Percentiles rank a stretch among this genome's conserved stretches.
Conservation (phyloP, 768 basidiomycete species). For the Boletus eberwhitei region DNA sequence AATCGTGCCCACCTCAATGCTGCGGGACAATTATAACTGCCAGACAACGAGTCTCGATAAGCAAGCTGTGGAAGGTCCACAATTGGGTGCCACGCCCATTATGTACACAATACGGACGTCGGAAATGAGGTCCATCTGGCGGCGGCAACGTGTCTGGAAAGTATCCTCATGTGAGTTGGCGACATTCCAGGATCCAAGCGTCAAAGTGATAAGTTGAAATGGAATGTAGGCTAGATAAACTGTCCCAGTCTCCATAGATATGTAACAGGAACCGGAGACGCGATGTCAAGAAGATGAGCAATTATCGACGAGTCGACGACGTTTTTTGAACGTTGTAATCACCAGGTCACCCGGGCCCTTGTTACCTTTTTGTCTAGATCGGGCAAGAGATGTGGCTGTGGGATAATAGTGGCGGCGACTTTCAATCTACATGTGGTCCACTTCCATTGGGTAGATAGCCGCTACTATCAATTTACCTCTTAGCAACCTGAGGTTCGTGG, state of each 20-base stretch:
- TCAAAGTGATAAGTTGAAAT: neutral
- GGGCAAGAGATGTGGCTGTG: neutral
- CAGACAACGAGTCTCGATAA: conserved; percentile 4
- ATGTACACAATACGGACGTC: conserved; percentile 12
- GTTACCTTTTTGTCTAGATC: neutral
- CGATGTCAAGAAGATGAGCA: neutral
- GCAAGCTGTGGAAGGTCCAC: conserved; percentile 6
- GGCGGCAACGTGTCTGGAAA: conserved; percentile 22
- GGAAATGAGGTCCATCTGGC: conserved; percentile 23
- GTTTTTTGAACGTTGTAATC: too few relatives aligned
- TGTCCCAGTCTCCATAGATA: conserved; percentile 3
- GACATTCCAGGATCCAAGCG: neutral
- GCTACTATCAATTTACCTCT: too few relatives aligned
- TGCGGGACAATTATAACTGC: conserved; percentile 9
- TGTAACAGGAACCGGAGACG: neutral
- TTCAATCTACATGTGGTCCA: neutral
- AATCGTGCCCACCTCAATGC: conserved; percentile 13
- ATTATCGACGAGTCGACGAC: neutral
- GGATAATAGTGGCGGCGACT: too few relatives aligned
- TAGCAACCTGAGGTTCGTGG: neutral
- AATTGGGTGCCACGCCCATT: conserved; percentile 4
- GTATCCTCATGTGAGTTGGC: neutral
- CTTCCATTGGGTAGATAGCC: neutral
- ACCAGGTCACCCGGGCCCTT: neutral
- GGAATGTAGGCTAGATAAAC: neutral